Base-by-base conservation (phyloP, 345 rosid genomes). In the Eucalyptus fibrosa region DNA sequence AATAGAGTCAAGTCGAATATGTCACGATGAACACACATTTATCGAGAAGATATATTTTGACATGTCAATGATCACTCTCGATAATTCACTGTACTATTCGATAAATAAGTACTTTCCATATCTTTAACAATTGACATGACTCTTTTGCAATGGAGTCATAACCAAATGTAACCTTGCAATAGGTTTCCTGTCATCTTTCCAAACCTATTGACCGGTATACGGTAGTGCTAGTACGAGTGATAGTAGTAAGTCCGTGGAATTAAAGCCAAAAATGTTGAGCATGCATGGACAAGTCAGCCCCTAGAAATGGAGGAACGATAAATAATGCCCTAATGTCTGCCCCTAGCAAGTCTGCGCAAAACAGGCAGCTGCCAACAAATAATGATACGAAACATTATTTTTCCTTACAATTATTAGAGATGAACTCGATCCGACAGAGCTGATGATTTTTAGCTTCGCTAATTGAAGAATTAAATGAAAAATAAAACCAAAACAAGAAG, bases 101-200 rank as follows among this genome's bases (percentile, higher is more conserved):
- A 24, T 21, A 3, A 6, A 77, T 37, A 44, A 12, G 5, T 10
- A 9, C 30, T 42, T 40, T 40, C 2, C 17, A 1, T 12, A 40
- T 23, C 30, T 42, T 3, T 6, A 9, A 11, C 5, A 6, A 11
- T 1, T 1, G 3, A 21, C 8, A 4, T 2, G 1, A 6, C 16
- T 77, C 16, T 72, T 37, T 37, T 13, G 2, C 5, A 3, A 6
- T 11, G 0, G 4, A 0, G 6, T 42, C 21, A 72, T 21, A 3
- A 24, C 26, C 4, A 19, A 23, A 26, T 30, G 34, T 28, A 30
- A 7, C 2, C 2, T 62, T 30, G 18, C 17, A 62, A 62, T 62
- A 6, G 18, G 10, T 30, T 32, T n/a, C 2, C 18, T 2, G 5
- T 17, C 18, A 4, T 62, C 9, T 30, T 62, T 28, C 18, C 72